These are phyloP conservation scores for Capsicum chinense DNA, from an alignment of 257 asterid species.

Conservation along the genomic window DNA sequence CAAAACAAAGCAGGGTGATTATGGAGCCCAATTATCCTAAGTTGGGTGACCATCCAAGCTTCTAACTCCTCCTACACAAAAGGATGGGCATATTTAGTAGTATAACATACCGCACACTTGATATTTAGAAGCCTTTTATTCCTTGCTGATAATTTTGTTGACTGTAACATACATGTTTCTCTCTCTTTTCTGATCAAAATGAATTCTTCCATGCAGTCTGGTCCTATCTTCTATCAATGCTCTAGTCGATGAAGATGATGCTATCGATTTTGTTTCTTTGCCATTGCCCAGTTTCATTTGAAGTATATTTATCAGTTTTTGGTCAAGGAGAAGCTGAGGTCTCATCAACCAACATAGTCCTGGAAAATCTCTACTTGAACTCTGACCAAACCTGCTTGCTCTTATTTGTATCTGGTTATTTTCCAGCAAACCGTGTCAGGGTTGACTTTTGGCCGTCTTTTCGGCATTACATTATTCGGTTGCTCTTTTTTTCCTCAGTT, in stretches of 20 bases:
- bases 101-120: background rate
- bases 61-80: background rate
- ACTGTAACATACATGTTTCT: background rate
- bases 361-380: background rate
- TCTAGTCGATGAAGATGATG: conserved; percentile 70
- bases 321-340: conserved; percentile 1
- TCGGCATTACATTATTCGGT: background rate
- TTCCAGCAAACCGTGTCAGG: conserved; percentile 14
- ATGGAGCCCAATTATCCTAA: too few relatives aligned
- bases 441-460: background rate
- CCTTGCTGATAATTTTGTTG: background rate
- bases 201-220: conserved; percentile 53
- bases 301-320: conserved; percentile 2
- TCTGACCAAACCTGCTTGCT: background rate
- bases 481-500: background rate
- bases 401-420: background rate
- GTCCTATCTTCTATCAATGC: conserved; percentile 60
- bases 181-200: conserved; percentile 21
- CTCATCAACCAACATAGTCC: conserved; percentile 13
- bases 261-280: conserved; percentile 34
- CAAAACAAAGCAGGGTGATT: too few relatives aligned
- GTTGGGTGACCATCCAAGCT: too few relatives aligned
- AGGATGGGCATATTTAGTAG: background rate
- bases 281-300: conserved; percentile 28
- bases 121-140: background rate